phyloP scores from a whole-genome alignment of 495 filamentous ascomycete genomes.

The Lepidopterella palustris region DNA sequence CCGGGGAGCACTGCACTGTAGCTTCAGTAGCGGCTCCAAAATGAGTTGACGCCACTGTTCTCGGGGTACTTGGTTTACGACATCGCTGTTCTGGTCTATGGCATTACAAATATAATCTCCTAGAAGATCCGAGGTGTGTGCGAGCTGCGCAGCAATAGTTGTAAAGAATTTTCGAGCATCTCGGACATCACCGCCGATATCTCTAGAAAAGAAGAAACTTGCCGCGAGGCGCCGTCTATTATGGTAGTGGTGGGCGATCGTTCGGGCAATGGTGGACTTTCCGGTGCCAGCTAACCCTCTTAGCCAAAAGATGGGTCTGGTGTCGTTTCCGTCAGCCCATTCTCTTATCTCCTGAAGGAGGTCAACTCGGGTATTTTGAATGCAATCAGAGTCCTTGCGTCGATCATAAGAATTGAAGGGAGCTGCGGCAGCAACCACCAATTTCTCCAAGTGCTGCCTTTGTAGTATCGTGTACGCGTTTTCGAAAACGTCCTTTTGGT shows the following conservation, averaged over 20 bases:
- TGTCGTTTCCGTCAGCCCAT: constrained; percentile 19
- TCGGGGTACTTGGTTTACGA: constrained; percentile 1
- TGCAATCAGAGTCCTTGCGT: constrained; percentile 21
- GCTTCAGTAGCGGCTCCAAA: neutral
- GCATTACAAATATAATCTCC: neutral
- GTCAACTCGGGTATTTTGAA: constrained; percentile 23
- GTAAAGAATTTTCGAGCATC: constrained; percentile 21
- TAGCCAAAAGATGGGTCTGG: constrained; percentile 37
- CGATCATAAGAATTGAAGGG: constrained; percentile 22
- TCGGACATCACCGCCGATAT: constrained; percentile 13
- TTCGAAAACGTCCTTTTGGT: constrained; percentile 9
- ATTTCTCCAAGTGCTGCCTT: constrained; percentile 1
- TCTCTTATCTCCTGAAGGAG: constrained; percentile 25
- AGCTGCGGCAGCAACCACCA: constrained; percentile 18
- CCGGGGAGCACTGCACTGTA: neutral
- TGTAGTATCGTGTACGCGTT: constrained; percentile 8
- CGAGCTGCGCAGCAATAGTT: constrained; percentile 18
- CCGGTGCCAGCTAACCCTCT: constrained; percentile 26
- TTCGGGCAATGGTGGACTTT: no score
- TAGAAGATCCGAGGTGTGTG: neutral
- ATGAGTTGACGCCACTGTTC: constrained; percentile 8
- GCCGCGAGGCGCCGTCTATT: no score
- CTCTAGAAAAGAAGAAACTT: constrained; percentile 28
- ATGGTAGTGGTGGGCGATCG: no score
- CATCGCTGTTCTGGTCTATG: constrained; percentile 3